phyloP scores from a whole-genome alignment of 306 rosid species.

The Vicia faba region DNA sequence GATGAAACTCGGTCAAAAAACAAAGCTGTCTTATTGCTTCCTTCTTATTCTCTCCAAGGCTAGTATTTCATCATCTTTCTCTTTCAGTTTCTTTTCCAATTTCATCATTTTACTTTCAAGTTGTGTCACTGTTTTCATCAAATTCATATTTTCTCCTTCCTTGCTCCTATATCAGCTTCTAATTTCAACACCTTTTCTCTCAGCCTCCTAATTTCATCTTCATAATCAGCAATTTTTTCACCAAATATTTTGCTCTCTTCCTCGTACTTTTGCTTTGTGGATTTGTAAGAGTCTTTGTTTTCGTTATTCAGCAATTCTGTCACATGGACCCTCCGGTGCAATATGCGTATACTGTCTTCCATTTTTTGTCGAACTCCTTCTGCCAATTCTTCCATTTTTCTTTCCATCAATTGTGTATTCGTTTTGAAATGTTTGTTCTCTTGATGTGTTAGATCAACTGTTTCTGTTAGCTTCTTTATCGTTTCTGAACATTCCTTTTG shows the following conservation, averaged over 20 bases:
- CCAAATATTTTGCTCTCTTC: slow-evolving; percentile 43
- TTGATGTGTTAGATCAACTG: slow-evolving; percentile 2
- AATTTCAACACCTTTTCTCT: slow-evolving; percentile 59
- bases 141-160: slow-evolving; percentile 63
- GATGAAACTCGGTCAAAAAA: slow-evolving; percentile 64
- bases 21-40: slow-evolving; percentile 87
- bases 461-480: slow-evolving; percentile 43
- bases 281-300: slow-evolving; percentile 50
- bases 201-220: slow-evolving; percentile 37
- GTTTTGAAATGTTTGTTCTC: background rate
- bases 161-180: slow-evolving; percentile 56
- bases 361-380: slow-evolving; percentile 27
- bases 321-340: slow-evolving; percentile 53
- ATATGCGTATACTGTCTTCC: slow-evolving; percentile 53
- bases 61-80: slow-evolving; percentile 57
- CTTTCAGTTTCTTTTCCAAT: slow-evolving; percentile 54
- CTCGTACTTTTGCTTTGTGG: slow-evolving; percentile 40
- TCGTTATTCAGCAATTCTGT: slow-evolving; percentile 63
- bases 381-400: background rate
- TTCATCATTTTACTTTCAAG: slow-evolving; percentile 59
- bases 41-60: slow-evolving; percentile 66
- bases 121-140: slow-evolving; percentile 43
- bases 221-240: slow-evolving; percentile 46
- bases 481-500: slow-evolving; percentile 9
- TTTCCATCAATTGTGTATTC: background rate